phyloP scores from a whole-genome alignment of 1,284 basidiomycete species.

The Apiotrichum brassicae region DNA sequence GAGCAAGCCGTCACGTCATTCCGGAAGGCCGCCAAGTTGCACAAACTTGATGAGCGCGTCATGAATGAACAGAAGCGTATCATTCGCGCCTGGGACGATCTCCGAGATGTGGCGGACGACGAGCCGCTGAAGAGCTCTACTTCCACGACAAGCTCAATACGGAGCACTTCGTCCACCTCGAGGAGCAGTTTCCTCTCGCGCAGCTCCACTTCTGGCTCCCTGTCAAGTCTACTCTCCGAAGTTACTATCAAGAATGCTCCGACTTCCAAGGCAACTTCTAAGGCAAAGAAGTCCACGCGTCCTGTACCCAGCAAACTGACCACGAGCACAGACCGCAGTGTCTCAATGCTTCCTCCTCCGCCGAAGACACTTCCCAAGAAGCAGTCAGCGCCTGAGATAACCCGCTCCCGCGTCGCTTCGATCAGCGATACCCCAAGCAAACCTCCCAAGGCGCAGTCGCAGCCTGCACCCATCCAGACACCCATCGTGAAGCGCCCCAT shows the following conservation, averaged over 20 bases:
- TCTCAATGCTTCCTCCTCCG: neutral
- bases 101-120: constrained; percentile 18
- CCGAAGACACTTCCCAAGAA: neutral
- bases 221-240: neutral
- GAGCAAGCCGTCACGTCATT: constrained; percentile 3
- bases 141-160: neutral
- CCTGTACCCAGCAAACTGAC: too few species aligned
- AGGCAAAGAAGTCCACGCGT: too few species aligned
- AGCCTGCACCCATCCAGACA: neutral
- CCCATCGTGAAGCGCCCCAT: neutral
- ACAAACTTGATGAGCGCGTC: constrained; percentile 21
- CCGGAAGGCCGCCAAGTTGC: constrained; percentile 5
- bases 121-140: neutral
- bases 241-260: too few species aligned
- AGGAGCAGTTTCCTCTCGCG: neutral
- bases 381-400: neutral
- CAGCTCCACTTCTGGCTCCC: neutral
- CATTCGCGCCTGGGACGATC: constrained; percentile 17
- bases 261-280: too few species aligned
- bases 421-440: neutral
- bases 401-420: neutral
- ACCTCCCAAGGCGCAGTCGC: neutral
- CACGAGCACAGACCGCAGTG: neutral
- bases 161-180: neutral
- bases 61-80: constrained; percentile 18